phyloP scores from a whole-genome alignment of 192 early-diverging fungal species.

The Coemansia biformis region DNA sequence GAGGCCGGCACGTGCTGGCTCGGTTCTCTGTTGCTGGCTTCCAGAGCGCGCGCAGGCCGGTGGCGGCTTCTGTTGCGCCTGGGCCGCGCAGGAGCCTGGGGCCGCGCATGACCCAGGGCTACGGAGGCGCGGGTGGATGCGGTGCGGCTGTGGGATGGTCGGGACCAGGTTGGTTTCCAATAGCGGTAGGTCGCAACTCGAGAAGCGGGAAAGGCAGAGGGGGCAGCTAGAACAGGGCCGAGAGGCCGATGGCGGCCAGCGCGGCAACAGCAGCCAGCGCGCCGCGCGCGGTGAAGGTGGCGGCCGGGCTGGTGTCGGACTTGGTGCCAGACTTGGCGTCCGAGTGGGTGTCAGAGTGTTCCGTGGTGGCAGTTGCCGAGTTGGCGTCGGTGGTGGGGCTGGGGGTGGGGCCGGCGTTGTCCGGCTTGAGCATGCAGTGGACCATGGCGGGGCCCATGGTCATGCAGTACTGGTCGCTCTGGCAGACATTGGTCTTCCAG shows the following conservation, averaged over 20 bases:
- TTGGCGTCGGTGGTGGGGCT: neutral
- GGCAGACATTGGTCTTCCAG: conserved; percentile 25
- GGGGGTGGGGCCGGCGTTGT: conserved; percentile 6
- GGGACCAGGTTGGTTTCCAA: too few relatives aligned
- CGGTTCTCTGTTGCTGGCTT: too few relatives aligned
- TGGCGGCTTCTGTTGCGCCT: too few relatives aligned
- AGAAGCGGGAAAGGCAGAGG: too few relatives aligned
- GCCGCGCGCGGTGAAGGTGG: conserved; percentile 2
- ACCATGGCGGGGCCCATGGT: conserved; percentile 42
- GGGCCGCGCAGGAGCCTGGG: too few relatives aligned
- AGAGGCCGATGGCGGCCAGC: conserved; percentile 15
- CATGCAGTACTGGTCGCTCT: conserved; percentile 33
- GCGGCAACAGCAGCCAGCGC: conserved; percentile 18
- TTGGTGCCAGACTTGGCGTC: conserved; percentile 5
- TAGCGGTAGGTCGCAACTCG: too few relatives aligned
- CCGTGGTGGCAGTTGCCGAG: neutral
- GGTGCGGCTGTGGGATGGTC: too few relatives aligned
- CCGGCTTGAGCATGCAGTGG: conserved; percentile 47
- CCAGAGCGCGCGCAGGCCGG: too few relatives aligned
- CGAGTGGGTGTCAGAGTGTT: conserved; percentile 2
- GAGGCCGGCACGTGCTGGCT: too few relatives aligned
- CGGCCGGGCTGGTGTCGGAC: conserved; percentile 2
- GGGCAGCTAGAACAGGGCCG: conserved; percentile 23
- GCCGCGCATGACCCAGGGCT: too few relatives aligned
- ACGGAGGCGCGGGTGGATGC: too few relatives aligned